Evolutionary conservation across 192 early-diverging fungal species (phyloP), one percentile per base, ranked within the genome.

Genomic region (Backusella tarrabulga): DNA sequence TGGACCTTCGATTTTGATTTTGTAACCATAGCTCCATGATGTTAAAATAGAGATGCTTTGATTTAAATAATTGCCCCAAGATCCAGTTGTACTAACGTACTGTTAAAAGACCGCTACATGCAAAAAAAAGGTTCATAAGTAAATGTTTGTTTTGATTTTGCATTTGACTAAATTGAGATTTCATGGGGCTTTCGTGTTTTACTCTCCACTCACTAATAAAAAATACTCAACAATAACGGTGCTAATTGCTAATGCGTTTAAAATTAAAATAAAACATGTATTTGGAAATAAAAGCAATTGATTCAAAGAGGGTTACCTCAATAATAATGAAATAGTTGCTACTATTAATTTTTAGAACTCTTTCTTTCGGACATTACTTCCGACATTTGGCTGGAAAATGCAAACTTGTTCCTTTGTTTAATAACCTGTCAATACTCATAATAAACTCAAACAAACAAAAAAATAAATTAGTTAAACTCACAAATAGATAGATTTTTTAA

Each of bases 161-260:
- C 54, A 56, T 56, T 56, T 56, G 54, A 56, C 54, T 56, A 56
- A 56, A 56, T 56, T 56, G 54, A 56, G 54, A 56, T 21, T 56
- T 56, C 54, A 56, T 56, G 54, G 52, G 52, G 8, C 52, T 56
- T 8, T 56, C 19, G 21, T 21, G 52, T 56, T 56, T 56, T 56
- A 56, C 6, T 56, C 52, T 21, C 9, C 21, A 21, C 7, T 56
- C 52, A 56, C 21, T 21, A 56, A 56, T 21, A 21, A 21, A 21
- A 9, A 1, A 21, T n/a, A 9, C 19, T 56, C 52, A 11, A 2
- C 7, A 56, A n/a, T 8, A 21, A 56, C 8, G n/a, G 19, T 21
- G 2, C 23, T 21, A 56, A 21, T 21, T 56, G n/a, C 21, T 56
- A 21, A 56, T 23, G 21, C 19, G 21, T 23, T 44, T 21, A n/a